Conservation (phyloP, 75 land plant genomes). For the Picea glauca region DNA sequence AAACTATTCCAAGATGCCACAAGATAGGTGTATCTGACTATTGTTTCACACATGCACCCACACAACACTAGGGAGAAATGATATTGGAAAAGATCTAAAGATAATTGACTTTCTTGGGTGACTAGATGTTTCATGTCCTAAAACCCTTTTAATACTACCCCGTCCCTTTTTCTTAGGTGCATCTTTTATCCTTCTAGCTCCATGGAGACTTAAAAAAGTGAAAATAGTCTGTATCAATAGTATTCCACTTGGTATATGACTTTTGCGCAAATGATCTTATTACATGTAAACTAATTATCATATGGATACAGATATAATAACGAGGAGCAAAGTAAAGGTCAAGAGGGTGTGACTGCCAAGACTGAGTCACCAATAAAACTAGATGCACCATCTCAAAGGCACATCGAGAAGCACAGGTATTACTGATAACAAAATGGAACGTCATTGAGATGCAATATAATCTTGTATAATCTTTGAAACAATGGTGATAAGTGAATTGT, state of each 20-base stretch:
- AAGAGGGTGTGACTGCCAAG: constrained; percentile 1
- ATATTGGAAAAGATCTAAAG: background rate
- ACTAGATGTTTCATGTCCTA: background rate
- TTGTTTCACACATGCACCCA: background rate
- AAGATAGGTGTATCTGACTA: background rate
- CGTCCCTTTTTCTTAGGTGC: background rate
- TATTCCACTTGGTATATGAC: background rate
- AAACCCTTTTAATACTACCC: background rate
- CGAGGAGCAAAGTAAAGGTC: constrained; percentile 13
- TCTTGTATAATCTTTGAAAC: background rate
- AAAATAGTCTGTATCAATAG: background rate
- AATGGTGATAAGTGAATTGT: background rate
- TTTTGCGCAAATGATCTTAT: background rate
- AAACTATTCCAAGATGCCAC: background rate
- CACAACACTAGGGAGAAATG: background rate
- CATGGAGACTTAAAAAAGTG: background rate
- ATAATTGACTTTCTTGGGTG: background rate
- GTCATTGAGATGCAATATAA: background rate
- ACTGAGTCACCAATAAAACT: constrained; percentile 34
- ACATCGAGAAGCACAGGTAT: constrained; percentile 85
- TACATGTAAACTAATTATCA: background rate
- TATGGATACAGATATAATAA: constrained; percentile 8
- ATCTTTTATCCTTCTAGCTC: background rate
- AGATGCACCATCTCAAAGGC: constrained; percentile 54
- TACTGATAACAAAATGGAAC: background rate